Base-by-base conservation (phyloP, 2,329 filamentous ascomycete genomes). In the Mycosphaerelloides madeirae region DNA sequence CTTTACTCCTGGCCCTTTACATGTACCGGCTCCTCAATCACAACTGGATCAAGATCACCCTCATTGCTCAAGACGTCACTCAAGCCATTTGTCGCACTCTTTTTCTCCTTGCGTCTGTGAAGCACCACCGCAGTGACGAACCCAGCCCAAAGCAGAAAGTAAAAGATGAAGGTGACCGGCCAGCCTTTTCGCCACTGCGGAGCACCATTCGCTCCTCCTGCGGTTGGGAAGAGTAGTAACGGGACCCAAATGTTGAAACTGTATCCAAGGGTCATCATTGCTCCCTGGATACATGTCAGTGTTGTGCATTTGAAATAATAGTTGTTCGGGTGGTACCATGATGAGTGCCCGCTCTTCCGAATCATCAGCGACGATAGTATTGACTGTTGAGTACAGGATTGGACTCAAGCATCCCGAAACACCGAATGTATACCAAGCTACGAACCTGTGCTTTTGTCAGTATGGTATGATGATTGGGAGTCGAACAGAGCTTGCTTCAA, bases 211-310 rank as follows among this genome's bases (percentile, higher is more conserved):
- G 16, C 20, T 25, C 22, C 22, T 6, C 43, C 43, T 4, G 43
- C 43, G 5, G 43, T 46, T 9, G 44, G 38, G 15, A 46, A 46
- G 1, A 38, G 16, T 3, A 46, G 38, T 1, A 46, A 29, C 6
- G 44, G 44, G 3, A 42, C 44, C 44, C 44, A 46, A 18, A 46
- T 46, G 16, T 46, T 37, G 33, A 42, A 42, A 12, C 31, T 36
- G 20, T 46, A 42, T 33, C 44, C 44, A 31, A 46, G 42, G n/a
- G 44, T 46, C 44, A 46, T 46, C 44, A 46, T 46, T 18, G 44
- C 31, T 13, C 44, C 44, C 31, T 43, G 32, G 3, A 9, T 16
- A 15, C 6, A 31, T n/a, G 25, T 40, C 37, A 40, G 37, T 13
- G 28, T 25, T 25, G 22, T 9, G 9, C 22, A 5, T 6, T 25